A percentile compares a stretch with the other conserved stretches of the same genome.
phyloP scores from a whole-genome alignment of 768 basidiomycete species.

The Russula brevipes region DNA sequence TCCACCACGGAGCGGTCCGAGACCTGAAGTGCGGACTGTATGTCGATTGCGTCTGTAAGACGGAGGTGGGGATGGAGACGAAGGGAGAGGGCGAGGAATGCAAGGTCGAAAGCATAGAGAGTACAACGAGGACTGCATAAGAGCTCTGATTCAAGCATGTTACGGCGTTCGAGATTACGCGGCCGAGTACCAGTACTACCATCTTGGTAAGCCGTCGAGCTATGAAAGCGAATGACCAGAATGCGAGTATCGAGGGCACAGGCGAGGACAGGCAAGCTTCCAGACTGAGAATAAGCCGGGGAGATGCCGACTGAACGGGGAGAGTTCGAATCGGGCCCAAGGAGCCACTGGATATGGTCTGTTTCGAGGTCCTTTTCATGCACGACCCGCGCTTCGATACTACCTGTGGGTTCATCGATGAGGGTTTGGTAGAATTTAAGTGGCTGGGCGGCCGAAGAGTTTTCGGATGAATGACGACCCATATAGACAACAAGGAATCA shows the following conservation, averaged over 20 bases:
- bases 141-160: constrained; percentile 38
- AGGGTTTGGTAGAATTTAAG: constrained; percentile 25
- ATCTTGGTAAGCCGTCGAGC: not conserved
- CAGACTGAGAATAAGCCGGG: constrained; percentile 42
- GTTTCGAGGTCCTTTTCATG: constrained; percentile 26
- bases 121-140: constrained; percentile 43
- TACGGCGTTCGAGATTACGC: constrained; percentile 25
- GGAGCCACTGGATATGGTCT: constrained; percentile 23
- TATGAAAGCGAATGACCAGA: constrained; percentile 27
- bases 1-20: constrained; percentile 38
- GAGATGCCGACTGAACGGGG: constrained; percentile 43
- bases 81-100: constrained; percentile 45
- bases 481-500: not conserved
- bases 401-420: constrained; percentile 28
- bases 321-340: constrained; percentile 18
- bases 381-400: constrained; percentile 25
- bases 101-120: constrained; percentile 53
- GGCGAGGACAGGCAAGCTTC: constrained; percentile 43
- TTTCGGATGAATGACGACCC: not conserved
- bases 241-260: constrained; percentile 36
- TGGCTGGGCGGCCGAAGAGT: not conserved
- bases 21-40: constrained; percentile 46
- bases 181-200: constrained; percentile 1
- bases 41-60: constrained; percentile 48
- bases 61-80: constrained; percentile 40